Conservation (phyloP, 805 yeast species). For the Candida vaughaniae region DNA sequence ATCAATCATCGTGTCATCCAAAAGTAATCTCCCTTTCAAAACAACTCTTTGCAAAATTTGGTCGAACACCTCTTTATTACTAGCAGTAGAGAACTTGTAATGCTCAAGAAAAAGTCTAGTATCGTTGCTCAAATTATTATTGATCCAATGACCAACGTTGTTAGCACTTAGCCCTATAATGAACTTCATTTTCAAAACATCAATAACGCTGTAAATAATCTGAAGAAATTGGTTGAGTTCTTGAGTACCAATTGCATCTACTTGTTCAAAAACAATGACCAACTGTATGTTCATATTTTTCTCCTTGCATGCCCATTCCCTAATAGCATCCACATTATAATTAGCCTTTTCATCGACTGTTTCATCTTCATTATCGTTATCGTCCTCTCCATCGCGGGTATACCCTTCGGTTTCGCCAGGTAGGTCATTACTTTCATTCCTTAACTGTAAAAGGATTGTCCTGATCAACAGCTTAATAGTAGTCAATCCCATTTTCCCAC, state of each 20-base stretch:
- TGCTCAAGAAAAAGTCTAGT: constrained; percentile 27
- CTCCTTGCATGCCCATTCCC: constrained; percentile 5
- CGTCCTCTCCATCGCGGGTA: constrained; percentile 13
- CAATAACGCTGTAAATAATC: constrained; percentile 25
- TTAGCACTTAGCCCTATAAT: constrained; percentile 36
- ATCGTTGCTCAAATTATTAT: constrained; percentile 29
- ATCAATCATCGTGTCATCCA: constrained; percentile 23
- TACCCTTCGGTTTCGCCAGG: constrained; percentile 5
- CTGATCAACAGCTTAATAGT: constrained; percentile 34
- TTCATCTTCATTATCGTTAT: constrained; percentile 2
- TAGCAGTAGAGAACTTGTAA: constrained; percentile 33
- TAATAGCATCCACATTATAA: constrained; percentile 32
- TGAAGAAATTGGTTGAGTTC: constrained; percentile 36
- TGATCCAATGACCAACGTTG: constrained; percentile 38
- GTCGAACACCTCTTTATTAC: constrained; percentile 28
- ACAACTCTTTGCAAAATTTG: constrained; percentile 34
- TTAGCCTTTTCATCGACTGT: constrained; percentile 16
- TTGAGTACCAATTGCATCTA: constrained; percentile 33
- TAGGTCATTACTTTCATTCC: background rate
- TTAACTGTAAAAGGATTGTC: constrained; percentile 31
- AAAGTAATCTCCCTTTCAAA: constrained; percentile 17
- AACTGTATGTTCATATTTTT: background rate
- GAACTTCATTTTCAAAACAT: constrained; percentile 30
- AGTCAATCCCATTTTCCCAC: constrained; percentile 27
- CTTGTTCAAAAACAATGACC: constrained; percentile 34